Base-by-base conservation (phyloP, 495 filamentous ascomycete species). In the Podospora pseudopauciseta region DNA sequence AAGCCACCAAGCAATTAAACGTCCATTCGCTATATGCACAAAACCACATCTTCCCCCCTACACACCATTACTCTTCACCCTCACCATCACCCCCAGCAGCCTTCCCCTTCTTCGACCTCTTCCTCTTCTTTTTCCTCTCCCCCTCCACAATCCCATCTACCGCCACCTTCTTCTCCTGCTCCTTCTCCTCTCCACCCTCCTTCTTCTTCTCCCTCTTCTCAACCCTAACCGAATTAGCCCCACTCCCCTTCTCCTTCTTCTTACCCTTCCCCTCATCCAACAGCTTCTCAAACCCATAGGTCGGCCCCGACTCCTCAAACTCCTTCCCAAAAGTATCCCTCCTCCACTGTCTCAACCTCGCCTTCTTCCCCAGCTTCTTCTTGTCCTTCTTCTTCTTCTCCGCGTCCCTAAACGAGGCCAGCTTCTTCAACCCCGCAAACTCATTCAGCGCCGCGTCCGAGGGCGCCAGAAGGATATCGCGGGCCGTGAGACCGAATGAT, bases 351-450 rank as follows among this genome's bases (percentile, higher is more conserved):
- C 91, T 82, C 63, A 98, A 80, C 32, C 93, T 85, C 28, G 91
- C 92, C 80, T 97, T 97, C 86, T 97, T 98, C 67, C 91, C 90
- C 39, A 97, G 83, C 71, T 85, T 85, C 81, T 94, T 96, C 80
- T 89, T 88, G 74, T 99, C 95, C 71, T 89, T 89, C 67, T 81
- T 81, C 83, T 98, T 97, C 85, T 94, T 94, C 73, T 92, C 92
- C 1, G 81, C 78, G 74, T 97, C 93, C 64, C 95, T 85, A 82
- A 95, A 99, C 26, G 91, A 80, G 13, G 94, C 94, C 68, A 97
- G 85, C 79, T 97, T 97, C 86, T 98, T 99, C 71, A 99, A 81
- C 11, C 95, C 95, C 16, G 90, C 94, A 71, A 90, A 97, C 71
- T 91, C 82, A 79, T 99, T 98, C 65, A 99, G 87, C 66, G 92